Evolutionary conservation across 2,329 filamentous ascomycete genomes (phyloP), one percentile per base, ranked within the genome.

Genomic region (Orbilia brochopaga): DNA sequence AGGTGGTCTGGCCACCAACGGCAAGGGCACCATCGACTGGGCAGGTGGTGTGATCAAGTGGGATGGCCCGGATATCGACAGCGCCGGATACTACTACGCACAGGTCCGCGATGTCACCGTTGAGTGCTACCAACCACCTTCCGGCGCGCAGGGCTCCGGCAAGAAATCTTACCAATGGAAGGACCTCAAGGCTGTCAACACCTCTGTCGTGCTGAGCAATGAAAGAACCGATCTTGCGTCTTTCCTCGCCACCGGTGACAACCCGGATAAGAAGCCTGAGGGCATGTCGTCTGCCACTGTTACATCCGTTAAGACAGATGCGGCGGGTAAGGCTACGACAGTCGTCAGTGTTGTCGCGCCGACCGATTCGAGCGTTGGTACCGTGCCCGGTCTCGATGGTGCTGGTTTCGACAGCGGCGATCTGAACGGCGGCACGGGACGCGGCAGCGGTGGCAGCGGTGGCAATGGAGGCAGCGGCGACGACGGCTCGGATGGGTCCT

Each of bases 41-140:
- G 91, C 93, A 17, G 94, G 94, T 78, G 94, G 94, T 76, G 81
- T 85, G 58, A 93, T 99, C 74, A 85, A 96, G 83, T 99, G 94
- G 93, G 82, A 90, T 78, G 86, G 85, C 74, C 82, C 83, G 19
- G 90, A 95, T 80, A 93, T 97, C 83, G 83, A 91, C 81, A 84
- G 85, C 58, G 84, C 90, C 78, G 90, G 91, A 32, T 97, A 97
- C 83, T 96, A 94, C 83, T 97, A 89, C 79, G 90, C 92, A 60
- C 86, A 85, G 48, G 86, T 97, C 77, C 83, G 86, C 61, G 86
- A 92, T 61, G 86, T 99, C 69, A 84, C 83, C n/a, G 87, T 97
- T 37, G 82, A 92, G 75, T 99, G 94, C 87, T 97, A 90, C 83
- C 85, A 92, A 75, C 87, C 91, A 2, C 94, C 93, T 30, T 84